phyloP scores from a whole-genome alignment of 352 stramenopile species.

The Pythium brachiatum region DNA sequence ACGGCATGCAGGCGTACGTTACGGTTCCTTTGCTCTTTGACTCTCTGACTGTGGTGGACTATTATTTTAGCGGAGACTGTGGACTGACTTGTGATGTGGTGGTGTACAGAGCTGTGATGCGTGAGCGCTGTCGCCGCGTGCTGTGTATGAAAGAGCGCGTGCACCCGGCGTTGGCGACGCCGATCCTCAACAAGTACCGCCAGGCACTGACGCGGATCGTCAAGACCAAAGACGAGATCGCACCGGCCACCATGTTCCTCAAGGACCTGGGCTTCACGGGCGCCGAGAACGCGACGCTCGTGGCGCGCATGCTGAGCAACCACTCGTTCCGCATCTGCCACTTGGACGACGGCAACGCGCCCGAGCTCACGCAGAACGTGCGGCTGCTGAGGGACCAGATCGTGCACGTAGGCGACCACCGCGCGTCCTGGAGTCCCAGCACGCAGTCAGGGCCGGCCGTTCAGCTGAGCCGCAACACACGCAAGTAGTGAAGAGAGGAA shows the following conservation, averaged over 20 bases:
- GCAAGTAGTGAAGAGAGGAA: background rate
- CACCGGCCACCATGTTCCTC: constrained; percentile 69
- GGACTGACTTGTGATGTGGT: background rate
- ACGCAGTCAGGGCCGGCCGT: background rate
- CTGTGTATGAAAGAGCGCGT: constrained; percentile 71
- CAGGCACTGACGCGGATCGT: constrained; percentile 40
- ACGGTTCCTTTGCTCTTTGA: background rate
- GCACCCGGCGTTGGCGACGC: constrained; percentile 42
- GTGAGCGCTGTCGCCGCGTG: constrained; percentile 58
- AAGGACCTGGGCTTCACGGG: constrained; percentile 68
- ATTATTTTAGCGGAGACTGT: background rate
- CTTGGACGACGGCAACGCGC: constrained; percentile 74
- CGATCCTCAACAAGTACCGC: constrained; percentile 52
- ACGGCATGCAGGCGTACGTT: constrained; percentile 71
- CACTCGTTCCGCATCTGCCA: constrained; percentile 84
- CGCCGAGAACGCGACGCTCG: constrained; percentile 61
- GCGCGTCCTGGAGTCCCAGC: constrained; percentile 40
- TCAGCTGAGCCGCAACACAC: background rate
- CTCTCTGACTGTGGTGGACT: background rate
- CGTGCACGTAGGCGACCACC: constrained; percentile 8
- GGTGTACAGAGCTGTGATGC: constrained; percentile 36
- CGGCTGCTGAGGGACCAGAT: constrained; percentile 61
- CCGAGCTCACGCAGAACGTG: constrained; percentile 81
- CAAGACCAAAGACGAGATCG: constrained; percentile 41
- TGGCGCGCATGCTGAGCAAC: constrained; percentile 69